Percentiles rank a stretch among this genome's conserved stretches.
Evolutionary conservation across 805 yeast species (phyloP).

Genomic region (Wickerhamomyces chambardii): DNA sequence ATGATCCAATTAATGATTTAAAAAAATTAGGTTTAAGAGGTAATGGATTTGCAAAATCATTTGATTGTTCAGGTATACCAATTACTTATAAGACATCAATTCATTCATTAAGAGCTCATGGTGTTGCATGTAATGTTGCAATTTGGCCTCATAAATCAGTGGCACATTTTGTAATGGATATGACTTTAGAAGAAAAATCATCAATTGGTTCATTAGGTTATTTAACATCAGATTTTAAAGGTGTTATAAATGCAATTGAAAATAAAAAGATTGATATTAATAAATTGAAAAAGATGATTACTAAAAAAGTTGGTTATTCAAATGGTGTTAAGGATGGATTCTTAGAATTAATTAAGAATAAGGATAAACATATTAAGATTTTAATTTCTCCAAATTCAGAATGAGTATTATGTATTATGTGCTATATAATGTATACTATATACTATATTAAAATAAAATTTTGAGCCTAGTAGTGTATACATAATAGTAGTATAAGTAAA

Average conservation of each 20-base stretch:
- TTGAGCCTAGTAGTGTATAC: too few species aligned
- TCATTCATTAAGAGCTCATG: slow-evolving; percentile 30
- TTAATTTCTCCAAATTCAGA: slow-evolving; percentile 32
- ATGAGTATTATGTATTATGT: too few species aligned
- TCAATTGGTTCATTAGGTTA: slow-evolving; percentile 38
- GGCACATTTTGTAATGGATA: slow-evolving; percentile 34
- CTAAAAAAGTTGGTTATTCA: slow-evolving; percentile 27
- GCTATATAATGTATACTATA: too few species aligned
- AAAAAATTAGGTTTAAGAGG: slow-evolving; percentile 26
- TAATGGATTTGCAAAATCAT: slow-evolving; percentile 40
- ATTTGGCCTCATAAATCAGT: slow-evolving; percentile 40
- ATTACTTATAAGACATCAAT: slow-evolving; percentile 33
- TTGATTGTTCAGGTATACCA: slow-evolving; percentile 45
- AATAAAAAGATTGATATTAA: slow-evolving; percentile 24
- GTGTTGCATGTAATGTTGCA: slow-evolving; percentile 37
- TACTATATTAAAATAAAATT: too few species aligned
- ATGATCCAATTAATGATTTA: slow-evolving; percentile 22
- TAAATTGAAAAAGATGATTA: slow-evolving; percentile 26
- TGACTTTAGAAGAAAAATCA: slow-evolving; percentile 31
- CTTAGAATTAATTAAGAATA: slow-evolving; percentile 29
- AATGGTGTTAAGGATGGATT: slow-evolving; percentile 34
- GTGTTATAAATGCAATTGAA: slow-evolving; percentile 30
- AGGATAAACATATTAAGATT: slow-evolving; percentile 37
- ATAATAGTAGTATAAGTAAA: too few species aligned
- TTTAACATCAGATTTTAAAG: slow-evolving; percentile 31